These are phyloP conservation scores for Amylostereum areolatum DNA, from an alignment of 1,284 basidiomycete species.

Conservation along the genomic window DNA sequence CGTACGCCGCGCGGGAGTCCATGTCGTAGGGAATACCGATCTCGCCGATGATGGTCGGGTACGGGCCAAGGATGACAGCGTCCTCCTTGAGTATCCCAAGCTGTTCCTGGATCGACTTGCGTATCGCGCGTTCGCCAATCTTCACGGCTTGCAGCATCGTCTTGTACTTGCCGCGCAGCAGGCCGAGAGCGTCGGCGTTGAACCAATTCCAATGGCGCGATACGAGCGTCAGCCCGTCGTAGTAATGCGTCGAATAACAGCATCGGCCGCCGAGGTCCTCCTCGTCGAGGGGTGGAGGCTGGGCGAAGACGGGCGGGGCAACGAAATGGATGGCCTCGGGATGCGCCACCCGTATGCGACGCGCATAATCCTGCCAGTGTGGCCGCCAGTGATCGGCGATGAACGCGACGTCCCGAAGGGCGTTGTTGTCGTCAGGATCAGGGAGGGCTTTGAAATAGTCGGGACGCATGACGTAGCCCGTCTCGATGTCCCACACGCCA, in stretches of 20 bases:
- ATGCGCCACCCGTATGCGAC: conserved; percentile 67
- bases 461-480: conserved; percentile 63
- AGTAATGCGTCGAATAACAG: conserved; percentile 86
- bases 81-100: conserved; percentile 77
- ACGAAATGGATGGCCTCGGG: conserved; percentile 87
- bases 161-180: conserved; percentile 85
- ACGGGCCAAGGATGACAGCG: conserved; percentile 61
- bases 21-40: conserved; percentile 94
- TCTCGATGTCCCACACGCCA: conserved; percentile 84
- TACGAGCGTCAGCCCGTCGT: conserved; percentile 85
- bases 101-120: conserved; percentile 80
- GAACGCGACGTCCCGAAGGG: conserved; percentile 51
- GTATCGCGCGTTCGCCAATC: conserved; percentile 79
- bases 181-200: conserved; percentile 92
- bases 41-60: conserved; percentile 93
- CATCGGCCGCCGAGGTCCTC: conserved; percentile 65
- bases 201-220: conserved; percentile 94
- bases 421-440: conserved; percentile 14
- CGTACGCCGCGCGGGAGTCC: conserved; percentile 80
- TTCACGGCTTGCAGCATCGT: conserved; percentile 62
- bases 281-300: conserved; percentile 63
- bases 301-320: conserved; percentile 88
- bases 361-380: conserved; percentile 65
- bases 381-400: conserved; percentile 80
- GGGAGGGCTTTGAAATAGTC: conserved; percentile 70